Conservation (phyloP, 345 rosid species). For the Kernera saxatilis region DNA sequence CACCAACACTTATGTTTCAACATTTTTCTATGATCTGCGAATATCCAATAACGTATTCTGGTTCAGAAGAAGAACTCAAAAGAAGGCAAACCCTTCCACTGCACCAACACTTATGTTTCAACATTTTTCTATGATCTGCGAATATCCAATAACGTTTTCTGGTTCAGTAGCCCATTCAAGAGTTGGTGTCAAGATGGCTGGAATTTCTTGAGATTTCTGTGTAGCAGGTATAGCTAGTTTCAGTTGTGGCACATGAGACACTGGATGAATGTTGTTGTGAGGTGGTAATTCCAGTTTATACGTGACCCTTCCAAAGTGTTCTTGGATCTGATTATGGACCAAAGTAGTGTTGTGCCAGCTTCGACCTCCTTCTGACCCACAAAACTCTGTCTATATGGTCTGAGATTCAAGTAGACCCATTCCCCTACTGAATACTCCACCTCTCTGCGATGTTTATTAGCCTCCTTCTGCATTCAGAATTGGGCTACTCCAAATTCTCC, state of each 20-base stretch:
- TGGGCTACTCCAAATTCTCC: neutral
- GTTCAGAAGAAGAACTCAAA: too few species aligned
- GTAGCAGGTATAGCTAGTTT: accelerated
- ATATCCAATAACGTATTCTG: too few species aligned
- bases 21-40: too few species aligned
- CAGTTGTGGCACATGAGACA: neutral
- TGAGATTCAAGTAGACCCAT: neutral
- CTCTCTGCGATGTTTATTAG: neutral
- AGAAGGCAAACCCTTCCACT: too few species aligned
- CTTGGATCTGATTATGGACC: neutral
- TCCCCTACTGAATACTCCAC: accelerated
- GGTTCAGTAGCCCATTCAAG: too few species aligned
- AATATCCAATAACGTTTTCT: too few species aligned
- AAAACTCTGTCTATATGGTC: accelerated
- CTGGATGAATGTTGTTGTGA: neutral
- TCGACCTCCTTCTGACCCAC: accelerated
- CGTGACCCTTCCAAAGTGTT: accelerated
- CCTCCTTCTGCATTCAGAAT: accelerated
- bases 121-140: too few species aligned
- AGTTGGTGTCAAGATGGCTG: too few species aligned
- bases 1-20: too few species aligned
- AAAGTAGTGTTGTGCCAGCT: neutral
- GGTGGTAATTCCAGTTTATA: neutral
- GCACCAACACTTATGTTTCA: too few species aligned
- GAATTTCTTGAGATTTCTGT: too few species aligned